A percentile compares a stretch with the other conserved stretches of the same genome.
These are phyloP conservation scores for Penicillium cosmopolitanum DNA, from an alignment of 495 filamentous ascomycete species.

Conservation along the genomic window DNA sequence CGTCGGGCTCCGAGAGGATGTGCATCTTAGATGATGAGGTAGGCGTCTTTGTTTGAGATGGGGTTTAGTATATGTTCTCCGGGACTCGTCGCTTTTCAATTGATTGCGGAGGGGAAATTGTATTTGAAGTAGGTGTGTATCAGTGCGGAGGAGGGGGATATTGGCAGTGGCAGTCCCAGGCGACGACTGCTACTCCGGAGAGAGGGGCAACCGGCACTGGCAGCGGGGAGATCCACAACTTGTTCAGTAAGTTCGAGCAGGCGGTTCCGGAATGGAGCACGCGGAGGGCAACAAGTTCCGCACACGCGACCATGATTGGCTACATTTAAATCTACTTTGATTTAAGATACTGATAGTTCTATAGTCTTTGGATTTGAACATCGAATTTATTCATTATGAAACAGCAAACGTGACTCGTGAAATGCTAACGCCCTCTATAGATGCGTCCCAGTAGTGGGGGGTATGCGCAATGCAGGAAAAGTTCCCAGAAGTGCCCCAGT, in stretches of 20 bases:
- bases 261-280: neutral
- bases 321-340: neutral
- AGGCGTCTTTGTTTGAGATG: neutral
- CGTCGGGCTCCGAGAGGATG: slow-evolving; percentile 45
- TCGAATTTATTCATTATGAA: slow-evolving; percentile 26
- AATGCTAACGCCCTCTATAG: slow-evolving; percentile 35
- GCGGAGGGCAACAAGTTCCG: slow-evolving; percentile 3
- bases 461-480: slow-evolving; percentile 23
- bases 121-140: neutral
- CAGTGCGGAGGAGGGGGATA: neutral
- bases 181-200: neutral
- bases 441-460: slow-evolving; percentile 22
- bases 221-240: neutral
- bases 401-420: slow-evolving; percentile 18
- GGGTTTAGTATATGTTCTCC: neutral
- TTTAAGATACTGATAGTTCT: neutral
- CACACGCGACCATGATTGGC: neutral
- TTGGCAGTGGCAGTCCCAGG: neutral
- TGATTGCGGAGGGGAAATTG: neutral
- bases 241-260: neutral
- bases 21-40: slow-evolving; percentile 37
- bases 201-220: neutral
- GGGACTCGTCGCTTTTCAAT: neutral
- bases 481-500: neutral
- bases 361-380: neutral